Conservation (phyloP, 2,329 filamentous ascomycete genomes). For the Plectosphaerella sp. region DNA sequence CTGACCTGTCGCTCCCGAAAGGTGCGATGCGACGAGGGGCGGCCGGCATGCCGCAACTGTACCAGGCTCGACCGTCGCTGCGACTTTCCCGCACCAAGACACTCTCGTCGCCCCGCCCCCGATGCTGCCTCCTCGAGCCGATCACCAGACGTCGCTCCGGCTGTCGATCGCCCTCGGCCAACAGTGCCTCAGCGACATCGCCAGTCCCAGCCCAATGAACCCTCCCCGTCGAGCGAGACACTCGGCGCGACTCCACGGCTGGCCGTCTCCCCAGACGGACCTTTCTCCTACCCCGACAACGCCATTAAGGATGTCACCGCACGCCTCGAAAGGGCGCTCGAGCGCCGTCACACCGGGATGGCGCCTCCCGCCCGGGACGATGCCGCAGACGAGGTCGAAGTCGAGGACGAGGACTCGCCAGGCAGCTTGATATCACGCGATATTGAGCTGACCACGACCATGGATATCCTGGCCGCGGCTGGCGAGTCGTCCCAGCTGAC, state of each 20-base stretch:
- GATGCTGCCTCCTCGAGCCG: constrained; percentile 1
- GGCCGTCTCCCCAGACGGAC: not conserved
- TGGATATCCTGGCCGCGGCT: constrained; percentile 10
- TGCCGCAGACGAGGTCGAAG: not conserved
- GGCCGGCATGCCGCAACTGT: constrained; percentile 12
- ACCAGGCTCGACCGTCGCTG: constrained; percentile 9
- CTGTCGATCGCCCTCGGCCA: not conserved
- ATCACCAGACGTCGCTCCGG: not conserved
- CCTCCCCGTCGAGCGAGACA: too few species aligned
- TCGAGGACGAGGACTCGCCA: constrained; percentile 5
- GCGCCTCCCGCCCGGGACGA: not conserved
- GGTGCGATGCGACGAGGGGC: constrained; percentile 14
- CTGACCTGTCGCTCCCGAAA: constrained; percentile 15
- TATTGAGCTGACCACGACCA: constrained; percentile 15
- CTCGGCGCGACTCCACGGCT: not conserved
- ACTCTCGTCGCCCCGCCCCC: not conserved
- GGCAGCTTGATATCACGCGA: constrained; percentile 13
- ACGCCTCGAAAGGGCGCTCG: not conserved
- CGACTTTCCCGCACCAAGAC: constrained; percentile 2
- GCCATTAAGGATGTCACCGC: not conserved
- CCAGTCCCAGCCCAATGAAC: too few species aligned
- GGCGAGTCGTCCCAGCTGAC: constrained; percentile 4
- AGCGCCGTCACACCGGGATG: not conserved
- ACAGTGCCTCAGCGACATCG: not conserved
- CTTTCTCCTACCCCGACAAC: not conserved